Conservation (phyloP, 1,284 basidiomycete species). For the Rhodotorula sp. region DNA sequence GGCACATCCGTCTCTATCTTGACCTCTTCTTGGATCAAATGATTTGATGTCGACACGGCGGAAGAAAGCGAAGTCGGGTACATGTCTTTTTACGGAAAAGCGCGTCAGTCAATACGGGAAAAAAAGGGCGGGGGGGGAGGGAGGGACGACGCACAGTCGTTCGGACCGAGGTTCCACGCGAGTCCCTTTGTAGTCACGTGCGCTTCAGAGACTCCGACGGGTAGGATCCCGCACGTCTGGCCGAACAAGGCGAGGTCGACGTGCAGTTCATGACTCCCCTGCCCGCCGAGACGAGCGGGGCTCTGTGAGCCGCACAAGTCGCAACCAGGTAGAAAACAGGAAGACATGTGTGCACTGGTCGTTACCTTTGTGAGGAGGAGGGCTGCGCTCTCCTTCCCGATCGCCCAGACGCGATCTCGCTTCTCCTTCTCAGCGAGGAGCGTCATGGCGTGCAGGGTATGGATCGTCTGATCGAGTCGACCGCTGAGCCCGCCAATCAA, state of each 20-base stretch:
- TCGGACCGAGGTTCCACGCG: slow-evolving; percentile 70
- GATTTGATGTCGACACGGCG: slow-evolving; percentile 86
- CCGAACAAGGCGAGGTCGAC: slow-evolving; percentile 74
- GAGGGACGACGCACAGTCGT: slow-evolving; percentile 60
- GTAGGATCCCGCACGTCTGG: slow-evolving; percentile 87
- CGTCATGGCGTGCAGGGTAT: slow-evolving; percentile 80
- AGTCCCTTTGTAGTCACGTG: slow-evolving; percentile 77
- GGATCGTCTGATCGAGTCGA: slow-evolving; percentile 88
- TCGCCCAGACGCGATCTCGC: slow-evolving; percentile 64
- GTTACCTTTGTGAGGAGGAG: slow-evolving; percentile 80
- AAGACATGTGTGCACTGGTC: slow-evolving; percentile 40
- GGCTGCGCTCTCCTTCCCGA: slow-evolving; percentile 82
- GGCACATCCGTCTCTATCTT: slow-evolving; percentile 73
- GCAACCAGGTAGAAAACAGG: not conserved
- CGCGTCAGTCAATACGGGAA: not conserved
- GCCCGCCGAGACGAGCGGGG: not conserved
- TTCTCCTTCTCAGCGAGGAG: slow-evolving; percentile 63
- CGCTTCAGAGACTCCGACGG: slow-evolving; percentile 70
- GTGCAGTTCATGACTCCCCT: slow-evolving; percentile 76
- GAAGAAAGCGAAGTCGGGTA: slow-evolving; percentile 72
- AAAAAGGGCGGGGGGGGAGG: slow-evolving; percentile 49
- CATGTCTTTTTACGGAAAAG: slow-evolving; percentile 47
- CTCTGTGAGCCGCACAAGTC: not conserved
- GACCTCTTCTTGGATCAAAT: slow-evolving; percentile 69
- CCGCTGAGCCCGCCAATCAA: slow-evolving; percentile 86